Evolutionary conservation across 2,329 filamentous ascomycete species (phyloP), one percentile per base, ranked within the genome.

Genomic region (Lomentospora prolificans): DNA sequence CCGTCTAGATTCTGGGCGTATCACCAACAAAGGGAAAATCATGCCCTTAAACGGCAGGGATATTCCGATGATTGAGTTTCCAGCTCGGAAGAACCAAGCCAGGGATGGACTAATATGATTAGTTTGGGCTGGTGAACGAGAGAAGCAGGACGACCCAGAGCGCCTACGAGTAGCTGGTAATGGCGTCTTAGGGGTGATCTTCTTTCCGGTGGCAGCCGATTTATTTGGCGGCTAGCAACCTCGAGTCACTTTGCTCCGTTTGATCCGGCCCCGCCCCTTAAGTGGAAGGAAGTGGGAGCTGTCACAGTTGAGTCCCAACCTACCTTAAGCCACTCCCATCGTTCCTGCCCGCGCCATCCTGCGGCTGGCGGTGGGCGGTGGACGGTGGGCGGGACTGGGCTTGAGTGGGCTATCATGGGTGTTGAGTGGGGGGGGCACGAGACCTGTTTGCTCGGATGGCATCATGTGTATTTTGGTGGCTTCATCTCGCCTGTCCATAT

Each of bases 111-210:
- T 41, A 8, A n/a, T n/a, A n/a, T 41, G 36, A 41, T 14, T 41
- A 17, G 36, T 17, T 41, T 41, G 36, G n/a, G 14, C 36, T 41
- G 19, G 14, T 41, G 12, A 12, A 39, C 7, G 33, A 17, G 14
- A 17, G 33, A 17, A 39, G 33, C 14, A 7, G 10, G 6, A 56
- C 73, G 76, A 58, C 66, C 75, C 48, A 65, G 64, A 62, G 70
- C n/a, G n/a, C n/a, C n/a, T n/a, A n/a, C n/a, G n/a, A n/a, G n/a
- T n/a, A n/a, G n/a, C n/a, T n/a, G n/a, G n/a, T n/a, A n/a, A n/a
- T n/a, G n/a, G n/a, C n/a, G n/a, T n/a, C n/a, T n/a, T n/a, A n/a
- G n/a, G n/a, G n/a, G n/a, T n/a, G n/a, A 12, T 33, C 30, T 33
- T 6, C 30, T 33, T 33, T 33, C 30, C 30, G 12, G 30, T 33